These are phyloP conservation scores for Chenopodium album DNA, from an alignment of 148 eudicot species.

Conservation along the genomic window DNA sequence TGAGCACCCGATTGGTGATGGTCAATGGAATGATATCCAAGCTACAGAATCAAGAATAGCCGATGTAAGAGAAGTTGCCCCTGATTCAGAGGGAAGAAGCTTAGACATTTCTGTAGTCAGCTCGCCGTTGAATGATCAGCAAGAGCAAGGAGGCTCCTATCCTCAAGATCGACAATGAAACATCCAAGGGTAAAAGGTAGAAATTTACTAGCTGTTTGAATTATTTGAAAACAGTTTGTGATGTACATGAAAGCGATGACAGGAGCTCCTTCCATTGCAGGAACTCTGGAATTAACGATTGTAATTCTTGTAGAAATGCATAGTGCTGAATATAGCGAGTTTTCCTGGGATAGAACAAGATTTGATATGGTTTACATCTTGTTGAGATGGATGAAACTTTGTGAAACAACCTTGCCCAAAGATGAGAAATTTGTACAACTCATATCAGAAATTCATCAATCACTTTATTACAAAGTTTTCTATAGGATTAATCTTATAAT, in stretches of 20 bases:
- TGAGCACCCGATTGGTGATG: slow-evolving; percentile 50
- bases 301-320: slow-evolving; percentile 8
- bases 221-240: not conserved
- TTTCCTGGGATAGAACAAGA: not conserved
- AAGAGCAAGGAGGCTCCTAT: slow-evolving; percentile 36
- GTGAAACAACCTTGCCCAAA: not conserved
- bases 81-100: slow-evolving; percentile 55
- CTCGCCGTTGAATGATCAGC: slow-evolving; percentile 41
- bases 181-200: not conserved
- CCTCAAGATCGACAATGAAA: slow-evolving; percentile 10
- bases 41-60: slow-evolving; percentile 82
- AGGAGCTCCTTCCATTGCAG: slow-evolving; percentile 7
- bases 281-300: not conserved
- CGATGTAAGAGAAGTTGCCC: slow-evolving; percentile 80
- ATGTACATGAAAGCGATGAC: slow-evolving; percentile 13
- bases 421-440: not conserved
- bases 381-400: not conserved
- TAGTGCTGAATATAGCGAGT: not conserved
- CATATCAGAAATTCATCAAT: not conserved
- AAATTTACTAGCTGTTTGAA: not conserved
- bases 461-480: not conserved
- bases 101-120: slow-evolving; percentile 76
- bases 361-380: not conserved
- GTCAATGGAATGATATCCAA: slow-evolving; percentile 90
- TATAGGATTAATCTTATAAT: too few relatives aligned